Evolutionary conservation across 2,329 filamentous ascomycete species (phyloP).

Genomic region (Ceratocystis ficicola): DNA sequence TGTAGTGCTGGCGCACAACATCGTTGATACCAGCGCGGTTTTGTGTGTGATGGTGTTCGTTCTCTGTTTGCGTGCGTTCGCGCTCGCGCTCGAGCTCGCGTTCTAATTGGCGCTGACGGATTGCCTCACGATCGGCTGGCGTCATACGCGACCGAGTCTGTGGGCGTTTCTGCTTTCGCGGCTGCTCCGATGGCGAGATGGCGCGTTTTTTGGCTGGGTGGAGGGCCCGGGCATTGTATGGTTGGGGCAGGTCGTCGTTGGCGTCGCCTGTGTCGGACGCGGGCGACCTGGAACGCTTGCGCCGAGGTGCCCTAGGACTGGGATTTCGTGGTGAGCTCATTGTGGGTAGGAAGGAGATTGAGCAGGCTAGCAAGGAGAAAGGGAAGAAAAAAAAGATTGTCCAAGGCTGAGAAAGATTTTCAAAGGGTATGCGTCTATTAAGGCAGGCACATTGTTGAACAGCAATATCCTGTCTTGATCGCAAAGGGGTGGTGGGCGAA

Average conservation of each 20-base stretch:
- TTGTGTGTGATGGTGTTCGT: not conserved
- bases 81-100: conserved; percentile 33
- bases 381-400: not conserved
- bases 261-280: not conserved
- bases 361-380: not conserved
- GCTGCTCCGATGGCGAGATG: conserved; percentile 42
- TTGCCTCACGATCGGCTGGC: conserved; percentile 53
- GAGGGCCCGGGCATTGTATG: conserved; percentile 47
- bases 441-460: not conserved
- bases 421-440: not conserved
- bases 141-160: conserved; percentile 55
- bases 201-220: conserved; percentile 48
- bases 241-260: conserved; percentile 41
- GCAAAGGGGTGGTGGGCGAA: not conserved
- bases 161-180: conserved; percentile 57
- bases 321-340: conserved; percentile 11
- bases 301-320: conserved; percentile 25
- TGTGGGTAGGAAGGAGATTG: not conserved
- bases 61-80: conserved; percentile 27
- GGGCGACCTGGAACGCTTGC: conserved; percentile 32
- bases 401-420: conserved; percentile 4
- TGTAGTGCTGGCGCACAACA: conserved; percentile 88
- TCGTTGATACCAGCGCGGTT: conserved; percentile 49
- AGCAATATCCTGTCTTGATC: conserved; percentile 10
- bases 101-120: conserved; percentile 50